Evolutionary conservation across 2,329 filamentous ascomycete species (phyloP).

Genomic region (Phyllosticta ampelicida): DNA sequence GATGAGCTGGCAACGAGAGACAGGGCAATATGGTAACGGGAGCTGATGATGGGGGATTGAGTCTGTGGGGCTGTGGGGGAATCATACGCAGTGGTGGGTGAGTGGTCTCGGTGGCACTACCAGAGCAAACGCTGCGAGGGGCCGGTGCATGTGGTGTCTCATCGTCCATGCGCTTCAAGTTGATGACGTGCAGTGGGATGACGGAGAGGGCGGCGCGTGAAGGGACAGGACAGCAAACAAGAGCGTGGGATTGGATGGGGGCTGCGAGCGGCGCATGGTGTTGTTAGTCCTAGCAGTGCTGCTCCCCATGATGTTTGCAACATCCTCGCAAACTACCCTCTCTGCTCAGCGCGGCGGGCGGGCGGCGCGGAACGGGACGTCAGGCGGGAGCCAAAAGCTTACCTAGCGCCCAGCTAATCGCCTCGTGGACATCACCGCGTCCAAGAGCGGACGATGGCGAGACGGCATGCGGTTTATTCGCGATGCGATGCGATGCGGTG

Average conservation of each 20-base stretch:
- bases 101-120: no score
- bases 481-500: no score
- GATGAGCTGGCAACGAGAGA: conserved; percentile 22
- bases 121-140: neutral
- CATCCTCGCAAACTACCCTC: no score
- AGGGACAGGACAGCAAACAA: neutral
- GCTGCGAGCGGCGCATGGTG: no score
- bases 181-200: neutral
- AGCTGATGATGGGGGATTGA: neutral
- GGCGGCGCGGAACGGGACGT: neutral
- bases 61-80: no score
- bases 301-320: no score
- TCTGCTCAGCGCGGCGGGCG: neutral
- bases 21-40: conserved; percentile 2
- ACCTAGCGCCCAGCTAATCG: no score
- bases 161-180: neutral
- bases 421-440: no score
- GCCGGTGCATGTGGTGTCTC: neutral
- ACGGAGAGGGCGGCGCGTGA: neutral
- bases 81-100: neutral
- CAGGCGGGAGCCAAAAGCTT: neutral
- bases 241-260: neutral
- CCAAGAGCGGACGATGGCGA: no score
- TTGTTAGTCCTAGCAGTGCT: no score
- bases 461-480: no score